Base-by-base conservation (phyloP, 306 rosid genomes). In the Sindora glabra region DNA sequence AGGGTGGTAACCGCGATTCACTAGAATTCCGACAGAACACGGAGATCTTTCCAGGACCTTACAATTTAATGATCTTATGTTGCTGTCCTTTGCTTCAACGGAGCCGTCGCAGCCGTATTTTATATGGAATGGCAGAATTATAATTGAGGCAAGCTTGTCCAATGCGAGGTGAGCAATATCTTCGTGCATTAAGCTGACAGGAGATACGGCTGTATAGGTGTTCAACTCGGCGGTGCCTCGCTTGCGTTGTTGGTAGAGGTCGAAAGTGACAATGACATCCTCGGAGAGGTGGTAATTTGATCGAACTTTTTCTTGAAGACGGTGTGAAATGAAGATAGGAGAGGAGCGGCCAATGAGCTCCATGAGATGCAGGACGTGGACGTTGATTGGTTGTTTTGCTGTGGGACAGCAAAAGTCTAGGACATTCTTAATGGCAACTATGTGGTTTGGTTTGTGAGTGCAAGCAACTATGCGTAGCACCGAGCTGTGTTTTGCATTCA, bases 151-250 rank as follows among this genome's bases (percentile, higher is more conserved):
- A 10, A 30, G 69, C 17, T 72, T 80, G 64, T 84, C 82, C 51
- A 84, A 56, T 1, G 86, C 90, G 0, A 80, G 66, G 56, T 56
- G 24, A 44, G 84, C 77, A 13, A 80, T 71, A 60, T 84, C 86
- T 22, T 84, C 86, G 11, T 65, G 62, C 90, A 84, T 84, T 8
- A 58, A 67, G 39, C 12, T 38, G 2, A 44, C 11, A 2, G 84
- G 76, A 59, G 84, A 72, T 41, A 84, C 72, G 49, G 82, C 78
- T 11, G 90, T 84, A 74, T 67, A 75, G n/a, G 75, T 52, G 58
- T 34, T 11, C 1, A 63, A 32, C 12, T 67, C 14, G 2, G 26
- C 68, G 0, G 71, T 75, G 10, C 59, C 50, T 0, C 10, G 11
- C 12, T 64, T 70, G 9, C 76, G 48, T 1, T 62, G 81, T n/a